Evolutionary conservation across 75 land plant species (phyloP), one percentile per base, ranked within the genome.

Genomic region (Selaginella tamariscina): DNA sequence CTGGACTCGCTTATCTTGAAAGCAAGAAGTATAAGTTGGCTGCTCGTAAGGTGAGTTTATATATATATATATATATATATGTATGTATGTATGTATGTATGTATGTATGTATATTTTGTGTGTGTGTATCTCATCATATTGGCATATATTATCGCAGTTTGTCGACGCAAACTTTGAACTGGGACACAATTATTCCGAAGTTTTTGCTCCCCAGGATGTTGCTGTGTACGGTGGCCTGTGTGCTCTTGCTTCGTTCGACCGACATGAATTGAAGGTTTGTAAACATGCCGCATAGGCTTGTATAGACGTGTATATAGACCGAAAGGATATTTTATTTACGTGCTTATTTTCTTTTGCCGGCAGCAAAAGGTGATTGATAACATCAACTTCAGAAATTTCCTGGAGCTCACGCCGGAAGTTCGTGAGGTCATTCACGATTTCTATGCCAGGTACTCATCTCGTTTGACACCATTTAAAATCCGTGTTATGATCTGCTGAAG

Each of bases 401-500:
- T 59, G 62, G 62, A 59, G 26, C 62, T 59, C 9, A 59, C 26
- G 23, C 62, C 62, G 27, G 62, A 59, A 27, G 62, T 59, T 2
- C 62, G 62, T 8, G 62, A 59, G 23, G 27, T 59, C 18, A 59
- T 59, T 59, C 62, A 59, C 21, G 62, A 59, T 59, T 59, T 59
- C 24, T 59, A 59, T 59, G 62, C 62, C 18, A 59, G 62, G 62
- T 59, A 39, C n/a, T n/a, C n/a, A n/a, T n/a, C n/a, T n/a, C n/a
- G n/a, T n/a, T n/a, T n/a, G n/a, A n/a, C n/a, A n/a, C n/a, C n/a
- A n/a, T n/a, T n/a, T n/a, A n/a, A n/a, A n/a, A n/a, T n/a, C n/a
- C n/a, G n/a, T n/a, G n/a, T n/a, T n/a, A n/a, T n/a, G n/a, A n/a
- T n/a, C n/a, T n/a, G n/a, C n/a, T n/a, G n/a, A n/a, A n/a, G n/a